Percentiles rank a stretch among this genome's conserved stretches.
Conservation (phyloP, 2,329 filamentous ascomycete genomes). For the Pestalotiopsis sp. region DNA sequence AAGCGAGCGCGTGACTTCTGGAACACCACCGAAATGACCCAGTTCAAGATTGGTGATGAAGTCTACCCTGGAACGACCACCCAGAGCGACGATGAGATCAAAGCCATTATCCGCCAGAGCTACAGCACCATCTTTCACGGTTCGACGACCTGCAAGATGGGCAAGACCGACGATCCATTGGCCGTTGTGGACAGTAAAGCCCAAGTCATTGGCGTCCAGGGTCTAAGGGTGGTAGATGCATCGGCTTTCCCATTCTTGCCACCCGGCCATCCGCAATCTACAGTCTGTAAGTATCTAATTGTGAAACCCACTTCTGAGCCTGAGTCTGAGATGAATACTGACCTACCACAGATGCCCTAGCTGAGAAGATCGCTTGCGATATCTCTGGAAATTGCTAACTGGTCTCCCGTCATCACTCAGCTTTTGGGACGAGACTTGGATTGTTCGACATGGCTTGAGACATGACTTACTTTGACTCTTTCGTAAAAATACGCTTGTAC, state of each 20-base stretch:
- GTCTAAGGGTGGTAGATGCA: constrained; percentile 60
- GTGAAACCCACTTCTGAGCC: background rate
- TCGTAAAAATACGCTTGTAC: too few species aligned
- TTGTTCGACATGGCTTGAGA: too few species aligned
- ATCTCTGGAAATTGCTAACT: constrained; percentile 3
- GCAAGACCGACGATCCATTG: constrained; percentile 48
- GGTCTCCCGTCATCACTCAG: too few species aligned
- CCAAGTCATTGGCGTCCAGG: constrained; percentile 52
- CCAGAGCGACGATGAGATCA: constrained; percentile 44
- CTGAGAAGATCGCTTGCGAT: constrained; percentile 8
- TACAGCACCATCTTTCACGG: constrained; percentile 48
- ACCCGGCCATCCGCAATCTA: constrained; percentile 27
- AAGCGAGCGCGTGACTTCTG: constrained; percentile 66
- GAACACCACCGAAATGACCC: constrained; percentile 62
- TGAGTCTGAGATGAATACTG: background rate
- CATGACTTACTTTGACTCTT: too few species aligned
- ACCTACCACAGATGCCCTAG: constrained; percentile 2
- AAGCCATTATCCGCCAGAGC: constrained; percentile 32
- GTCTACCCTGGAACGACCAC: constrained; percentile 38
- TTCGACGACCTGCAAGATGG: constrained; percentile 56
- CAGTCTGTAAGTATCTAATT: constrained; percentile 20
- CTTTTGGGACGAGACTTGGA: too few species aligned
- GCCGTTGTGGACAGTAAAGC: constrained; percentile 58
- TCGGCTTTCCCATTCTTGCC: constrained; percentile 27
- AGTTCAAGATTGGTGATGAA: constrained; percentile 36